phyloP scores from a whole-genome alignment of 805 yeast species.

The Ogataea neopini region DNA sequence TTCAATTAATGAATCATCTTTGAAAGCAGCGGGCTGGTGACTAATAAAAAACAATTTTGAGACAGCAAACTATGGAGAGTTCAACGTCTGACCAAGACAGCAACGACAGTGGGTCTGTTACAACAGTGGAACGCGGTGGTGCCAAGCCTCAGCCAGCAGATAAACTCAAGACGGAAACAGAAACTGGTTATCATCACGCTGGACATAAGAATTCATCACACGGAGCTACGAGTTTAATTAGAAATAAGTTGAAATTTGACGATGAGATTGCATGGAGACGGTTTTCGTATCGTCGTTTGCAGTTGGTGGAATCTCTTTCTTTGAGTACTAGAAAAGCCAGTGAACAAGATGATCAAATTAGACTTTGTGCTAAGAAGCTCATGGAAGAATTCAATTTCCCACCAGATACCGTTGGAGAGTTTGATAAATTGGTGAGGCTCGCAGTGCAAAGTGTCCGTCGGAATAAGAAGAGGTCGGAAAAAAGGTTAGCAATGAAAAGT shows the following conservation, averaged over 20 bases:
- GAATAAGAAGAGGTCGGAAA: constrained; percentile 70
- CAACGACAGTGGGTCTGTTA: constrained; percentile 5
- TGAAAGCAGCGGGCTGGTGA: neutral
- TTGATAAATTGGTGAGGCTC: constrained; percentile 86
- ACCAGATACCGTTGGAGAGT: constrained; percentile 59
- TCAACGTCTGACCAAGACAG: constrained; percentile 4
- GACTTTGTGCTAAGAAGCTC: constrained; percentile 72
- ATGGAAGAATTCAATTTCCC: constrained; percentile 78
- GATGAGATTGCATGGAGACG: constrained; percentile 88
- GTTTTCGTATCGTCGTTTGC: constrained; percentile 87
- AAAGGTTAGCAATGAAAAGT: constrained; percentile 34
- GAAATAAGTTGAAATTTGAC: constrained; percentile 65
- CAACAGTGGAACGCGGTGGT: neutral
- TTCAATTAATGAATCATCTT: constrained; percentile 13
- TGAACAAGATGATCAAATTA: constrained; percentile 86
- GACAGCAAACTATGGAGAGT: neutral
- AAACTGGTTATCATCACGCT: constrained; percentile 1
- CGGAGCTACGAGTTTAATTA: constrained; percentile 44
- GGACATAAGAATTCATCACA: constrained; percentile 16
- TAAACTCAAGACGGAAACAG: neutral
- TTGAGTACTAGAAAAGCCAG: constrained; percentile 72
- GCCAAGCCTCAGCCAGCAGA: neutral
- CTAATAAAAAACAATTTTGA: neutral
- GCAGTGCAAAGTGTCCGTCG: constrained; percentile 93
- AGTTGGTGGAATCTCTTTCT: constrained; percentile 75